Conservation (phyloP, 768 basidiomycete genomes). For the Boletus rubropictus region DNA sequence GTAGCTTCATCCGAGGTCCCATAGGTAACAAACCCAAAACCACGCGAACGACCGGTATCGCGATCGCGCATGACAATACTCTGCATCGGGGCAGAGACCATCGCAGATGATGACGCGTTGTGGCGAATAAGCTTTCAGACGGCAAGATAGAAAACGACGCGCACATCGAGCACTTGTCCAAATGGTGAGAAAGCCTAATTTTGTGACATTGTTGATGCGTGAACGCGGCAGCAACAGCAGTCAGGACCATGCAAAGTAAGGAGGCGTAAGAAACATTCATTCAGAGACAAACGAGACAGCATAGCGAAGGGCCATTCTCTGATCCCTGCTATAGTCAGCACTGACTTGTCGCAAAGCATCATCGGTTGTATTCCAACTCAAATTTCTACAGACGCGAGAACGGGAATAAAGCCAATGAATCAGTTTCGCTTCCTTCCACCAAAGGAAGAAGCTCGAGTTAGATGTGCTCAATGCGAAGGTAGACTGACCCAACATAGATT, state of each 20-base stretch:
- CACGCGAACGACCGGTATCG: conserved; percentile 94
- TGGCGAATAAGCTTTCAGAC: conserved; percentile 19
- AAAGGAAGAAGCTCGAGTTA: conserved; percentile 41
- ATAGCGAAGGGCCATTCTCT: conserved; percentile 29
- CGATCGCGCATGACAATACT: conserved; percentile 98
- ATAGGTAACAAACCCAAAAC: conserved; percentile 94
- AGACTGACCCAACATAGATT: conserved; percentile 94
- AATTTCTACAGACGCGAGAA: conserved; percentile 64
- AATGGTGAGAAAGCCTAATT: conserved; percentile 74
- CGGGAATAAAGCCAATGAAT: conserved; percentile 42
- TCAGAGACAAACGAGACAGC: conserved; percentile 41
- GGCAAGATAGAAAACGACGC: conserved; percentile 41
- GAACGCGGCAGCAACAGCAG: conserved; percentile 18
- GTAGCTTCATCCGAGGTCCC: conserved; percentile 58
- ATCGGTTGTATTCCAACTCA: conserved; percentile 96
- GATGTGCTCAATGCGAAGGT: conserved; percentile 43
- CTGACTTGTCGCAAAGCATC: conserved; percentile 84
- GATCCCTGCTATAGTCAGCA: conserved; percentile 40
- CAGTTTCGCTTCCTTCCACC: conserved; percentile 46
- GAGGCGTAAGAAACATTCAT: conserved; percentile 27
- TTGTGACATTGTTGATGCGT: conserved; percentile 15
- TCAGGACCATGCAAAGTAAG: conserved; percentile 27
- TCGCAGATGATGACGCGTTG: conserved; percentile 15
- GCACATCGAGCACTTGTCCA: conserved; percentile 88
- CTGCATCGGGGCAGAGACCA: conserved; percentile 43